These are phyloP conservation scores for Pseudevernia furfuracea DNA, from an alignment of 495 filamentous ascomycete species.

Conservation along the genomic window DNA sequence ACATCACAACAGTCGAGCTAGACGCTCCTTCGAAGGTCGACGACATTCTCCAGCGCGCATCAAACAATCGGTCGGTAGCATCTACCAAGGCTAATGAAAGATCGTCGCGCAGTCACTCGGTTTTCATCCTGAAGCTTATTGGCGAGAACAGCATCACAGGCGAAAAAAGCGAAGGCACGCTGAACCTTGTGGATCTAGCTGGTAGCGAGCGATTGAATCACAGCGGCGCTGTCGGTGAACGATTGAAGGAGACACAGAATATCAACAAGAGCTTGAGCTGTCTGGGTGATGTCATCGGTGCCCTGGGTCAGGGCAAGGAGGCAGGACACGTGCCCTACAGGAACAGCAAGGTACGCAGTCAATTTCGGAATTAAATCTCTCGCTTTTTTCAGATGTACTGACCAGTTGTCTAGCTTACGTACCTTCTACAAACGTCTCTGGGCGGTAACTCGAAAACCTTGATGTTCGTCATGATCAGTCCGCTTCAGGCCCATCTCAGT, in stretches of 20 bases:
- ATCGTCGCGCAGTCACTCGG: constrained; percentile 87
- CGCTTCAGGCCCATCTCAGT: constrained; percentile 78
- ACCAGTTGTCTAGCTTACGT: constrained; percentile 59
- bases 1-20: constrained; percentile 68
- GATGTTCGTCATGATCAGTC: constrained; percentile 98
- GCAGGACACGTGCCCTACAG: constrained; percentile 87
- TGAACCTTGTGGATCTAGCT: constrained; percentile 94
- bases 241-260: constrained; percentile 89
- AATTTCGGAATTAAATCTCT: not conserved
- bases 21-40: constrained; percentile 74
- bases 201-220: constrained; percentile 88
- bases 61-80: constrained; percentile 79
- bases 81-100: constrained; percentile 95
- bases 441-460: constrained; percentile 95
- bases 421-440: constrained; percentile 88
- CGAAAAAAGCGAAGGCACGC: constrained; percentile 80
- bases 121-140: constrained; percentile 87
- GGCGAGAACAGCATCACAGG: constrained; percentile 75
- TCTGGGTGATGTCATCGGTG: constrained; percentile 89
- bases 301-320: constrained; percentile 76
- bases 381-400: not conserved
- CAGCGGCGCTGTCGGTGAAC: constrained; percentile 71
- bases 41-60: constrained; percentile 66
- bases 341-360: constrained; percentile 71
- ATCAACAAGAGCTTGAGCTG: constrained; percentile 93